Evolutionary conservation across 176 grass and related monocot genomes (phyloP).

Genomic region (Pontederia crassipes): DNA sequence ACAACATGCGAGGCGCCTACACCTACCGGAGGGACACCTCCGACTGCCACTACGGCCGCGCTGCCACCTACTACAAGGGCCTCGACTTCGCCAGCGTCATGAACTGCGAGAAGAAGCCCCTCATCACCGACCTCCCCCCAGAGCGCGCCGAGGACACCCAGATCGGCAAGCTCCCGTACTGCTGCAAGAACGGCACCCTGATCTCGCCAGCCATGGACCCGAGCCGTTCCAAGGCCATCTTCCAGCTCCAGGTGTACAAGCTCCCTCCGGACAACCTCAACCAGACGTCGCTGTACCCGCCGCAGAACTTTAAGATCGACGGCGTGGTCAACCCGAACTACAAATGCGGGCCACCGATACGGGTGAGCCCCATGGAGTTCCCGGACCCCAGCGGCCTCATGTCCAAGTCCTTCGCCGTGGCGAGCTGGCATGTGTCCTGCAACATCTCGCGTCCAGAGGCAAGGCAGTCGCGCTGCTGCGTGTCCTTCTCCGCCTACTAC

Average conservation of each 20-base stretch:
- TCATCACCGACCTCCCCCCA: slow-evolving; percentile 81
- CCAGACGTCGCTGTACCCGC: slow-evolving; percentile 62
- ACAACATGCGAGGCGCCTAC: slow-evolving; percentile 72
- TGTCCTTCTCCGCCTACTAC: slow-evolving; percentile 83
- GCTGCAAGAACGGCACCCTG: slow-evolving; percentile 91
- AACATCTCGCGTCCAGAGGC: slow-evolving; percentile 66
- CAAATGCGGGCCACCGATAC: slow-evolving; percentile 41
- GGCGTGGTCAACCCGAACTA: slow-evolving; percentile 71
- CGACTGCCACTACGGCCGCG: slow-evolving; percentile 57
- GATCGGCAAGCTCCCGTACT: slow-evolving; percentile 70
- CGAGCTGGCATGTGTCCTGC: slow-evolving; percentile 85
- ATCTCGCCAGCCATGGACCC: slow-evolving; percentile 61
- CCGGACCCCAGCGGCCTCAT: slow-evolving; percentile 63
- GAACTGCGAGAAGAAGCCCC: slow-evolving; percentile 78
- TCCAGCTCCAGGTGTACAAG: slow-evolving; percentile 83
- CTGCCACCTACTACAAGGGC: slow-evolving; percentile 49
- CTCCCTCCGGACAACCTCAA: slow-evolving; percentile 74
- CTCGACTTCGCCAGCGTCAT: slow-evolving; percentile 67
- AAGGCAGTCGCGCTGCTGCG: slow-evolving; percentile 50
- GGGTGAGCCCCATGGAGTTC: slow-evolving; percentile 70
- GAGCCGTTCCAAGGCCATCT: slow-evolving; percentile 51
- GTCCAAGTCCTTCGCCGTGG: slow-evolving; percentile 48
- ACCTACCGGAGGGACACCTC: slow-evolving; percentile 50
- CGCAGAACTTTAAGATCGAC: slow-evolving; percentile 68
- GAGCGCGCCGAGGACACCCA: slow-evolving; percentile 62